Conservation (phyloP, 768 basidiomycete genomes). For the Macrocybe gigantea region DNA sequence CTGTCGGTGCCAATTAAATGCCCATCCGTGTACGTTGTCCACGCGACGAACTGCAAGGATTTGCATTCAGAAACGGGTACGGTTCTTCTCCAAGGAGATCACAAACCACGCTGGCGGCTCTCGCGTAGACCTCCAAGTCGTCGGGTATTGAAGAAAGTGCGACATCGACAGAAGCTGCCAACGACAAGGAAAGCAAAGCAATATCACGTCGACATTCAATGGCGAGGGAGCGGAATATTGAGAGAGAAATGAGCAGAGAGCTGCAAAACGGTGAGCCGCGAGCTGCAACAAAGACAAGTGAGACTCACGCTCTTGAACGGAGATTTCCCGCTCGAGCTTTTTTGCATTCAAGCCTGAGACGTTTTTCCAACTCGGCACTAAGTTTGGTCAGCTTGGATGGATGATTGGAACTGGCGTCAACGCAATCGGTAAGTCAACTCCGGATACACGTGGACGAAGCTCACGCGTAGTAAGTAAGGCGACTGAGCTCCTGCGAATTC, state of each 20-base stretch:
- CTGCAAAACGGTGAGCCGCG: constrained; percentile 28
- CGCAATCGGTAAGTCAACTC: background rate
- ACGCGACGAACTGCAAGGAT: constrained; percentile 71
- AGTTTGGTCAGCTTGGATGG: constrained; percentile 79
- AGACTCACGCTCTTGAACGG: constrained; percentile 72
- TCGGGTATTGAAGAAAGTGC: constrained; percentile 47
- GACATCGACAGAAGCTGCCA: constrained; percentile 59
- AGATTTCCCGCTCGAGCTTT: constrained; percentile 73
- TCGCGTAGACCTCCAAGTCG: constrained; percentile 73
- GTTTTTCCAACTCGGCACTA: constrained; percentile 72
- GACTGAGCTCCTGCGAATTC: constrained; percentile 80
- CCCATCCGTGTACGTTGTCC: constrained; percentile 89
- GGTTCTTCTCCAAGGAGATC: background rate
- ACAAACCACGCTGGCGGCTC: constrained; percentile 78
- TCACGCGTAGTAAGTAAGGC: constrained; percentile 78
- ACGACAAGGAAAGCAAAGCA: constrained; percentile 61
- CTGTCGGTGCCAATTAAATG: constrained; percentile 76
- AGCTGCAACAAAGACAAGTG: background rate
- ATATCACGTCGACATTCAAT: constrained; percentile 86
- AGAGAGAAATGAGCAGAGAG: constrained; percentile 75
- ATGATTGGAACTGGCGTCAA: constrained; percentile 50
- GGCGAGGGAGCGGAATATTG: constrained; percentile 75
- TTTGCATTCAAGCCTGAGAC: constrained; percentile 52
- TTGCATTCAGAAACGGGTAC: background rate
- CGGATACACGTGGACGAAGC: too few relatives aligned